Evolutionary conservation across 148 eudicot genomes (phyloP).

Genomic region (Rhododendron ferrugineum): DNA sequence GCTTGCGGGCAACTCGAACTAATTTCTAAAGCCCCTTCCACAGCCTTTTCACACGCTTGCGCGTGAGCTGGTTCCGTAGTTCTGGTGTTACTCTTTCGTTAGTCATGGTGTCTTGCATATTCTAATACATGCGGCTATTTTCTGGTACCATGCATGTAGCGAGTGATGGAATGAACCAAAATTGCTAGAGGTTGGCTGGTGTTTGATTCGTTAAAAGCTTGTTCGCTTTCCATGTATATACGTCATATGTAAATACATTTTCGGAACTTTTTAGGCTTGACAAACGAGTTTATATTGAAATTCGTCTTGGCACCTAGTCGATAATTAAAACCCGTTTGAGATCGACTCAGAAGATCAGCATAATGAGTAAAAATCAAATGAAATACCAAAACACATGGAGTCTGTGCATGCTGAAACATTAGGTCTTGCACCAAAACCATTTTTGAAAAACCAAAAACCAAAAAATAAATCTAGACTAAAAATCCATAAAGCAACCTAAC

Average conservation of each 20-base stretch:
- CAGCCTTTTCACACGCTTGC: too few relatives aligned
- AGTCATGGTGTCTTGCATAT: too few relatives aligned
- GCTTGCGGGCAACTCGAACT: too few relatives aligned
- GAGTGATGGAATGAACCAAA: neutral
- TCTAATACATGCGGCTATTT: neutral
- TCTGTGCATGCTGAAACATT: neutral
- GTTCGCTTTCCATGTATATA: neutral
- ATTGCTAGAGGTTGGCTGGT: neutral
- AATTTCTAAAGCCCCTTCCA: too few relatives aligned
- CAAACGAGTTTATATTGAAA: neutral
- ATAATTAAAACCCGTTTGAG: neutral
- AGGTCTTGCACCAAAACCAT: neutral
- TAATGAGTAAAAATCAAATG: neutral
- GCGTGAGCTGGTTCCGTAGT: neutral
- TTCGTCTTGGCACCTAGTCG: neutral
- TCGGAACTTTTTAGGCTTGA: neutral
- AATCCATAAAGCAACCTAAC: neutral
- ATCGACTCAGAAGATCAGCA: neutral
- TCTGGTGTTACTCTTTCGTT: neutral
- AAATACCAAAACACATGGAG: neutral
- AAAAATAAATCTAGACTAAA: neutral
- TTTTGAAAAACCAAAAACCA: neutral
- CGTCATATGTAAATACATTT: neutral
- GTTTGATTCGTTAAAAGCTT: neutral
- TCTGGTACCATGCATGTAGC: too few relatives aligned